Evolutionary conservation across 139 green algal species (phyloP).

Genomic region (Raphidocelis subcapitata): DNA sequence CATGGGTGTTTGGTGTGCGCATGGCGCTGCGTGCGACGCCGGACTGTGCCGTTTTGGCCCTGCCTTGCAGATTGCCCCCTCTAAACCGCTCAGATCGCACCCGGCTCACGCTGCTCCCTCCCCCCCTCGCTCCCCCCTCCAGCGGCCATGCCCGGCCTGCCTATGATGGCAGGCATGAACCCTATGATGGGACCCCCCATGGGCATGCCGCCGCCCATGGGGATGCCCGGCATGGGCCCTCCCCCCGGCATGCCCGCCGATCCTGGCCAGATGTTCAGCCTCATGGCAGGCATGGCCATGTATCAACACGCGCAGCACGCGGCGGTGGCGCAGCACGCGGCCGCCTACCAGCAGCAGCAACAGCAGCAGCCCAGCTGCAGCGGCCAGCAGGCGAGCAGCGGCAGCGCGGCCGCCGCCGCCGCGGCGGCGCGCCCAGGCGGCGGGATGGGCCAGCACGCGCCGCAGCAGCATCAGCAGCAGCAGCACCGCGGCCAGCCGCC

Average conservation of each 20-base stretch:
- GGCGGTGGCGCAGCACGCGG: conserved; percentile 12
- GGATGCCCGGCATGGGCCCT: conserved; percentile 4
- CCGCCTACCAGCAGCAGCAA: background rate
- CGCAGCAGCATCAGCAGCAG: conserved; percentile 17
- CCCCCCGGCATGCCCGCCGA: conserved; percentile 1
- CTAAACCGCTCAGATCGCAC: no score
- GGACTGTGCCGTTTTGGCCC: no score
- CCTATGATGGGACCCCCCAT: background rate
- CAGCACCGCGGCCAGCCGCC: background rate
- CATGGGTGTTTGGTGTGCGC: no score
- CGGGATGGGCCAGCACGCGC: background rate
- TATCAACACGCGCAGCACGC: conserved; percentile 11
- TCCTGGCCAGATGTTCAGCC: background rate
- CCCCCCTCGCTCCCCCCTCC: background rate
- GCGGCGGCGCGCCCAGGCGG: background rate
- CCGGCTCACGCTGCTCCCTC: background rate
- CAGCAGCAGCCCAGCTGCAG: conserved; percentile 5
- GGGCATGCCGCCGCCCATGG: conserved; percentile 1
- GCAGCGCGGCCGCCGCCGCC: background rate
- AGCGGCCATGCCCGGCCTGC: background rate
- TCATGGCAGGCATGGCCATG: conserved; percentile 6
- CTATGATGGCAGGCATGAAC: conserved; percentile 6
- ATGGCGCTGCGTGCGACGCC: no score
- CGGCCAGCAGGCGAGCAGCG: background rate
- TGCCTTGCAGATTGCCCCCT: no score